Percentiles rank a stretch among this genome's conserved stretches.
Conservation (phyloP, 2,329 filamentous ascomycete genomes). For the Colletotrichum brevisporum region DNA sequence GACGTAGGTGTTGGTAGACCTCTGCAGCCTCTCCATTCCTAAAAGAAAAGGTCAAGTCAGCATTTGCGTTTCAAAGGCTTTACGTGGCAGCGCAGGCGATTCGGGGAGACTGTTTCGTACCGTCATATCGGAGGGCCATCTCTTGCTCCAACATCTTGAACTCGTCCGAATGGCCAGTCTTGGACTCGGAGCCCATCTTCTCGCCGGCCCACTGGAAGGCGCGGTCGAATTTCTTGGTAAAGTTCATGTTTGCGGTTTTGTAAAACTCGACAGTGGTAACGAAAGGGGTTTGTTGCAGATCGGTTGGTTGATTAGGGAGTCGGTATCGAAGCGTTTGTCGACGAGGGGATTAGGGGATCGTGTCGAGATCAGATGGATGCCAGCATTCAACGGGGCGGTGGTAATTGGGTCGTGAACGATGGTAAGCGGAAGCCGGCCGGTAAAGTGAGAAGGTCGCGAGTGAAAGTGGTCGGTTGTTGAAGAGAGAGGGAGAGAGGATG, state of each 20-base stretch:
- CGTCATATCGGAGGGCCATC: slow-evolving; percentile 90
- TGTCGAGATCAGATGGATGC: slow-evolving; percentile 29
- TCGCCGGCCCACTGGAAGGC: slow-evolving; percentile 99
- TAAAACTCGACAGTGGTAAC: neutral
- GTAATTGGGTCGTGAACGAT: slow-evolving; percentile 2
- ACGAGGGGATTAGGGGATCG: slow-evolving; percentile 9
- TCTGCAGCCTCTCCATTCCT: slow-evolving; percentile 94
- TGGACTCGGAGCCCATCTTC: slow-evolving; percentile 93
- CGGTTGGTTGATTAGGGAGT: neutral
- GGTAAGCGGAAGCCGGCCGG: slow-evolving; percentile 10
- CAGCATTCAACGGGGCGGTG: slow-evolving; percentile 34
- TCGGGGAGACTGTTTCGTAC: slow-evolving; percentile 63
- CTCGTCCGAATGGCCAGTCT: slow-evolving; percentile 88
- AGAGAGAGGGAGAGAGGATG: neutral
- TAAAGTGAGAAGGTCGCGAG: slow-evolving; percentile 14
- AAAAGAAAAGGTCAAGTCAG: slow-evolving; percentile 34
- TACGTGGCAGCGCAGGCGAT: too few species aligned
- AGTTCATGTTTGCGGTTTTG: slow-evolving; percentile 59
- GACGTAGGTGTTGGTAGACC: slow-evolving; percentile 86
- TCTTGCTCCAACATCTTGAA: slow-evolving; percentile 92
- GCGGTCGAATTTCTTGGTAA: slow-evolving; percentile 90
- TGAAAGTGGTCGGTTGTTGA: slow-evolving; percentile 8
- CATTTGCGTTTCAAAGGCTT: neutral
- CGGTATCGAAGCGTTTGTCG: neutral
- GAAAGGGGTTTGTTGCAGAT: neutral